Base-by-base conservation (phyloP, 345 rosid species). In the Ceriops tagal region DNA sequence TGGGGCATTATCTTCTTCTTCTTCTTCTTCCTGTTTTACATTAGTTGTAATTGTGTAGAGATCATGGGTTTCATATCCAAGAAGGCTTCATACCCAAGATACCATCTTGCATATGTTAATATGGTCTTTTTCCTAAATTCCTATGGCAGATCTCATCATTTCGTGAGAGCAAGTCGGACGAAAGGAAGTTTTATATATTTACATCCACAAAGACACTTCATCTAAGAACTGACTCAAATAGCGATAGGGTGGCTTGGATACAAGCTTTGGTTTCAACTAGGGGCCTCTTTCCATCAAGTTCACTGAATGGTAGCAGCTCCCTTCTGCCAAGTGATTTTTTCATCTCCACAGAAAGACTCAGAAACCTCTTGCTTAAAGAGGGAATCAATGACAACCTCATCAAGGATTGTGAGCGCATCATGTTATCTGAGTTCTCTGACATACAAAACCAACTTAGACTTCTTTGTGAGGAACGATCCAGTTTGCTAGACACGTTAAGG, bases 131-230 rank as follows among this genome's bases (percentile, higher is more conserved):
- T 51, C 5, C 65, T 53, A 28, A 43, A 62, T 75, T 85, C 56
- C 62, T 77, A 60, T 71, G 59, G 77, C 93, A 95, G 99, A 85
- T 92, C 66, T 92, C 97, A 0, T 95, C 99, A 51, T 95, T 92
- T 80, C 83, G 99, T 51, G 99, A 92, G 83, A 95, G 99, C 91
- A 95, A 86, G 78, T 92, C 98, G 5, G 99, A 95, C 67, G 92
- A 90, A 68, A 74, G 88, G 83, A 83, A 87, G 73, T 93, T 93
- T 73, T 93, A 93, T 82, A 88, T 95, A 75, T 90, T 95, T 69
- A 95, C 98, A 70, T 97, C 98, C 30, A 92, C 98, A 20, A 95
- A 95, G 83, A 95, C 99, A 15, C 93, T 95, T 79, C 99, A 95
- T 81, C 65, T 95, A 66, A 85, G 99, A 78, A 90, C 97, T 69